Conservation (phyloP, 208 protist species). For the Trypanosoma grayi region DNA sequence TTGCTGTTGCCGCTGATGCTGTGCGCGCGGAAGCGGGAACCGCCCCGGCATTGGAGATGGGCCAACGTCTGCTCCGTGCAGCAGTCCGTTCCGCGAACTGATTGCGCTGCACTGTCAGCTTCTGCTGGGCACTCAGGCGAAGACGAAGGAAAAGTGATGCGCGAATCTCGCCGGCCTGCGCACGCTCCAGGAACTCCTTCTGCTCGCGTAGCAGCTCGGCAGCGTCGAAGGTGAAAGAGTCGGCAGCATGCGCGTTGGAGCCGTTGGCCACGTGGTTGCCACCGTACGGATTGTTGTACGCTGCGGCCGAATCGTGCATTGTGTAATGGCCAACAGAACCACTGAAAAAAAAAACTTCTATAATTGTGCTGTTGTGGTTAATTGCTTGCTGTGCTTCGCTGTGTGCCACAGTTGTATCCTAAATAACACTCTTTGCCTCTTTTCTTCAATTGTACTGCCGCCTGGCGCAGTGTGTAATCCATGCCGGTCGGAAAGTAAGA, state of each 20-base stretch:
- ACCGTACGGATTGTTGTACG: background rate
- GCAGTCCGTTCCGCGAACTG: constrained; percentile 21
- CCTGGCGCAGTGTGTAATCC: too few relatives aligned
- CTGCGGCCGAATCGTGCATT: background rate
- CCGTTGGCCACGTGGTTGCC: background rate
- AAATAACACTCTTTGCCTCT: too few relatives aligned
- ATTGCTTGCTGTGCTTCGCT: too few relatives aligned
- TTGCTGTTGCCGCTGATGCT: background rate
- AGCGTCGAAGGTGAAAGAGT: constrained; percentile 32
- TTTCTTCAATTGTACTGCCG: too few relatives aligned
- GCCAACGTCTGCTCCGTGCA: too few relatives aligned
- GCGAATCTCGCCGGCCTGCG: constrained; percentile 63
- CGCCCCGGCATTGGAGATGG: too few relatives aligned
- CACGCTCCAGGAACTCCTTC: constrained; percentile 38
- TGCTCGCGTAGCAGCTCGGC: constrained; percentile 64
- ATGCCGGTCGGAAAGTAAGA: too few relatives aligned
- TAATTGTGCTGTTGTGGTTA: too few relatives aligned
- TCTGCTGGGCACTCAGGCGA: constrained; percentile 59
- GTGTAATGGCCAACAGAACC: too few relatives aligned
- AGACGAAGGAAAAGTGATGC: constrained; percentile 60
- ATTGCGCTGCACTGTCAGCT: constrained; percentile 62
- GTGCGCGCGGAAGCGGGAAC: background rate
- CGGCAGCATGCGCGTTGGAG: background rate
- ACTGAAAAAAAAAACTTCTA: too few relatives aligned
- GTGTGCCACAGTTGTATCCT: too few relatives aligned